Evolutionary conservation across 768 basidiomycete species (phyloP), one percentile per base, ranked within the genome.

Genomic region (Tulasnella calospora): DNA sequence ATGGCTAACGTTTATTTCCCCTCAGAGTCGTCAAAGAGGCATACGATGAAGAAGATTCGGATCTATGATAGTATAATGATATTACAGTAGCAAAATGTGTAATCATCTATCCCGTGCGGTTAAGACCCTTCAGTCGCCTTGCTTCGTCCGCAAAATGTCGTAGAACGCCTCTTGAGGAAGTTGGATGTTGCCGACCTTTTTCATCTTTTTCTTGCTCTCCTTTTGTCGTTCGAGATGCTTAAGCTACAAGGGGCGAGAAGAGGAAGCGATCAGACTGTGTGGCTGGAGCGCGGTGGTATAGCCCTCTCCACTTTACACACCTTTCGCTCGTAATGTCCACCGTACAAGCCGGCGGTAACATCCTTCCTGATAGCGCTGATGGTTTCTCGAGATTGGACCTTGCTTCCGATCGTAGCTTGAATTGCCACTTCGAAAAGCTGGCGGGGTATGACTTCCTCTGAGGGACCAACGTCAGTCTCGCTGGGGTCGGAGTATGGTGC

Each of bases 151-250:
- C 79, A 99, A 86, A 75, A 98, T 92, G 80, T 94, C 90, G 84
- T 93, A 98, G 88, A 99, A 99, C 1, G 96, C 97, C 82, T 96
- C 95, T 82, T 98, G 95, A 40, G 96, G 96, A 57, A 99, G 89
- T 79, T 95, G 91, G 73, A 98, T 94, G 78, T 87, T 91, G 46
- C 96, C 95, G 74, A 97, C 87, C 80, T 90, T 89, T 85, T 97
- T 98, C 89, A 99, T 92, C 79, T 88, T 88, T 74, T 91, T 89
- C 85, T 98, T 98, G 57, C 94, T 92, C 83, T 94, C 95, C 85
- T 98, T 98, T 84, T 99, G 97, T 81, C 85, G 86, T 79, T 86
- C 84, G 44, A 88, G 83, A 27, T 85, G 85, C 81, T 87, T 87
- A 5, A 78, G 61, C 77, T 78, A 47, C 30, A 74, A 67, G 41